Evolutionary conservation across 1,139 yeast genomes (phyloP).

Genomic region (Candida pseudoviswanathii): DNA sequence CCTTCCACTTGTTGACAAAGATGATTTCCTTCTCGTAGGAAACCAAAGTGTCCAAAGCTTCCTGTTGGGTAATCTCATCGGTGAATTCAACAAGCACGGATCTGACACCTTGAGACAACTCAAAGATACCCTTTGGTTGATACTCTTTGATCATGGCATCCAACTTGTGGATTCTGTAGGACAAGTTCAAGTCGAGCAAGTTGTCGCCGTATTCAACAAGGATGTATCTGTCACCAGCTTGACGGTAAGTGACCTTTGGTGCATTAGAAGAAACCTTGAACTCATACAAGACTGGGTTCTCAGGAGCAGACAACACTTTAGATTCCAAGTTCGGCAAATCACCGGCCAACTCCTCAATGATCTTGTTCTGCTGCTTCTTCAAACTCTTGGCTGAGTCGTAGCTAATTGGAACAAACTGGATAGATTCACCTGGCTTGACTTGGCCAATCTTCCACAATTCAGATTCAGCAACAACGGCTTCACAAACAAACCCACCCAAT

Average conservation of each 20-base stretch:
- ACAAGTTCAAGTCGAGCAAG: slow-evolving; percentile 77
- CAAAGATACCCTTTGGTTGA: slow-evolving; percentile 77
- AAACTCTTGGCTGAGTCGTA: slow-evolving; percentile 68
- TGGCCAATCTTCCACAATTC: slow-evolving; percentile 99
- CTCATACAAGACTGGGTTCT: slow-evolving; percentile 63
- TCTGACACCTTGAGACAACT: slow-evolving; percentile 96
- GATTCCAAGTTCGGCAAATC: slow-evolving; percentile 40
- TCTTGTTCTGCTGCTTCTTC: slow-evolving; percentile 59
- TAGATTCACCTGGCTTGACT: slow-evolving; percentile 88
- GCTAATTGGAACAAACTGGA: slow-evolving; percentile 77
- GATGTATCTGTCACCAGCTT: slow-evolving; percentile 94
- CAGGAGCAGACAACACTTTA: slow-evolving; percentile 40
- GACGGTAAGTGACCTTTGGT: slow-evolving; percentile 84
- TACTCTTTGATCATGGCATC: slow-evolving; percentile 69
- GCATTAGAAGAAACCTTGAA: slow-evolving; percentile 50
- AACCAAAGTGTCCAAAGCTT: slow-evolving; percentile 62
- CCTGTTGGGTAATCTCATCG: slow-evolving; percentile 61
- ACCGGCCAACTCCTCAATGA: slow-evolving; percentile 48
- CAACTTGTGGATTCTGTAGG: slow-evolving; percentile 83
- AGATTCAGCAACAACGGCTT: slow-evolving; percentile 92
- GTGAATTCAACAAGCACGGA: slow-evolving; percentile 88
- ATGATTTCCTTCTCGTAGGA: slow-evolving; percentile 76
- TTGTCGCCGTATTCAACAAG: slow-evolving; percentile 92
- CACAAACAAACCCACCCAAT: slow-evolving; percentile 95
- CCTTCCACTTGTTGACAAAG: slow-evolving; percentile 79